Evolutionary conservation across 495 filamentous ascomycete species (phyloP).

Genomic region (Saxispiralis lemnorum): DNA sequence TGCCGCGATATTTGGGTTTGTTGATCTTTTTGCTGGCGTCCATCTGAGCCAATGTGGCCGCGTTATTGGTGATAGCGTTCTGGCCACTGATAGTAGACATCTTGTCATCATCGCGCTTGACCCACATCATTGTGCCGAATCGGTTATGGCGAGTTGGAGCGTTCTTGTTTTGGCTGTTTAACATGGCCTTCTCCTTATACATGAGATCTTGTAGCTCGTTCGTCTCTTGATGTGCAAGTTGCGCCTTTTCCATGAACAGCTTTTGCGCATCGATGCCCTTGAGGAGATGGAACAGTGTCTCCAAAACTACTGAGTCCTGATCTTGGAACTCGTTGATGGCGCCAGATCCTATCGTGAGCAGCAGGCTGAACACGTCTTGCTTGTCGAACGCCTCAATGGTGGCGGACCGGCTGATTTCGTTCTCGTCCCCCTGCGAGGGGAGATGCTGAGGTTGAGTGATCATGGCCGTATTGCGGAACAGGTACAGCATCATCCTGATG

Average conservation of each 20-base stretch:
- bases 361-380: conserved; percentile 73
- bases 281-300: conserved; percentile 76
- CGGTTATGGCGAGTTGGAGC: conserved; percentile 80
- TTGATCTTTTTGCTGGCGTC: conserved; percentile 83
- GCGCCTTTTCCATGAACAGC: conserved; percentile 65
- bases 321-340: conserved; percentile 82
- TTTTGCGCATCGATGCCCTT: conserved; percentile 77
- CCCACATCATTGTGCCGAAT: conserved; percentile 95
- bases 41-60: conserved; percentile 64
- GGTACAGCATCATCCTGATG: conserved; percentile 77
- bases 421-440: conserved; percentile 54
- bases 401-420: conserved; percentile 72
- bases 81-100: conserved; percentile 79
- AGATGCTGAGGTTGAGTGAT: conserved; percentile 50
- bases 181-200: conserved; percentile 62
- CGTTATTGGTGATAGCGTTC: conserved; percentile 55
- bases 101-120: conserved; percentile 63
- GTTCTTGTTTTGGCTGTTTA: conserved; percentile 56
- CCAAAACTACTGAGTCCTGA: conserved; percentile 72
- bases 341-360: conserved; percentile 74
- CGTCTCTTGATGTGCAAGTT: conserved; percentile 44
- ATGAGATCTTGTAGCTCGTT: conserved; percentile 60
- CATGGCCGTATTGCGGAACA: conserved; percentile 71
- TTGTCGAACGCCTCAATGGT: conserved; percentile 73
- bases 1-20: conserved; percentile 47